Evolutionary conservation across 1,284 basidiomycete genomes (phyloP).

Genomic region (Ganoderma boninense): DNA sequence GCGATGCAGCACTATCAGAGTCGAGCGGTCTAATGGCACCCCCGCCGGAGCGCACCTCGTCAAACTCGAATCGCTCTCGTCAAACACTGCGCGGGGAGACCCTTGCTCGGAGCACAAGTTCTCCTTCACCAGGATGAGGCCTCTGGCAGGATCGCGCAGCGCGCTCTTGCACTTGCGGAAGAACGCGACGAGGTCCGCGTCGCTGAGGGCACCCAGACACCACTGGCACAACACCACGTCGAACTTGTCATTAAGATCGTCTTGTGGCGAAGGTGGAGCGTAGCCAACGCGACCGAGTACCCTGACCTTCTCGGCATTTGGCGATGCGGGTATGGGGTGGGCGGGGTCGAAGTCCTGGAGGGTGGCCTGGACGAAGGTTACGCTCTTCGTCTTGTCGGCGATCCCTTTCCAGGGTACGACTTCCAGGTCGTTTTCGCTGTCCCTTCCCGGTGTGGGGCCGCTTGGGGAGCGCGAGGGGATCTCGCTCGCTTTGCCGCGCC

Average conservation of each 20-base stretch:
- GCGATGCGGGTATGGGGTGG: slow-evolving; percentile 48
- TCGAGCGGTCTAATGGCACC: not conserved
- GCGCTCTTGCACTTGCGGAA: slow-evolving; percentile 68
- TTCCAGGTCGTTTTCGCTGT: slow-evolving; percentile 19
- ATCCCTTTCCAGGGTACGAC: slow-evolving; percentile 72
- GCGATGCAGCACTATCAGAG: not conserved
- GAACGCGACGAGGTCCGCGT: slow-evolving; percentile 81
- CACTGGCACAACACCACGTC: slow-evolving; percentile 95
- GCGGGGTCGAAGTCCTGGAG: slow-evolving; percentile 82
- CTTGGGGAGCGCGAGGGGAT: slow-evolving; percentile 11
- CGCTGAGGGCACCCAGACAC: slow-evolving; percentile 90
- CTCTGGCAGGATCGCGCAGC: slow-evolving; percentile 55
- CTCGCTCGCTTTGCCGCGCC: slow-evolving; percentile 52
- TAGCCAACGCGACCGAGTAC: slow-evolving; percentile 69
- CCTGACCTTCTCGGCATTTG: slow-evolving; percentile 35
- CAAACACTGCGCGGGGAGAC: slow-evolving; percentile 70
- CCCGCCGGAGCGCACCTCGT: slow-evolving; percentile 66
- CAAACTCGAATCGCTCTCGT: slow-evolving; percentile 88
- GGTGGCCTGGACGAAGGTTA: slow-evolving; percentile 81
- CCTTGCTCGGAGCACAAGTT: slow-evolving; percentile 80
- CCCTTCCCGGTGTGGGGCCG: not conserved
- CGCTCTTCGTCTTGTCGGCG: slow-evolving; percentile 70
- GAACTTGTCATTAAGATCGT: slow-evolving; percentile 56
- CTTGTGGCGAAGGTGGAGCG: slow-evolving; percentile 46
- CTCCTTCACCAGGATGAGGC: slow-evolving; percentile 90